Base-by-base conservation (phyloP, 768 basidiomycete species). In the Kwoniella botswanensis region DNA sequence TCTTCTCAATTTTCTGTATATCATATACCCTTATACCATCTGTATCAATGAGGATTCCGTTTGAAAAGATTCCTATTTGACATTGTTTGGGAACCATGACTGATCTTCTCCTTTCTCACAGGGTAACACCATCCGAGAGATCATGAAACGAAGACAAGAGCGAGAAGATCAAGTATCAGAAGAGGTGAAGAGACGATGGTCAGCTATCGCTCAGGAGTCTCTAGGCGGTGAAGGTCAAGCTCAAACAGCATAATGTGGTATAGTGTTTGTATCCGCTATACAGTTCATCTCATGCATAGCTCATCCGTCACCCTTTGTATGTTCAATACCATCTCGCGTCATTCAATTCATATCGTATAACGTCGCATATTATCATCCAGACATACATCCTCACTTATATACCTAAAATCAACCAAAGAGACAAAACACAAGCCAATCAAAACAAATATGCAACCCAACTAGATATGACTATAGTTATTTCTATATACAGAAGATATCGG, bases 111-210 rank as follows among this genome's bases (percentile, higher is more conserved):
- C 4, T 56, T 22, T 11, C 21, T 50, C 46, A 50, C 58, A 82
- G 80, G 80, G 80, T 42, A 87, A 88, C 74, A 88, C 89, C 63
- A 68, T 89, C 64, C 85, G 85, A 66, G 85, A 85, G 57, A 87
- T 89, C 50, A 86, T 88, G 87, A 86, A 74, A 77, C 81, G 43
- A 83, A 82, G 53, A 75, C 87, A 68, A 76, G 84, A 66, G 82
- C 82, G 72, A 84, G 73, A 67, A 43, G 66, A 54, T 11, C 65
- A 64, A 57, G 69, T 68, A n/a, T 57, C 58, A 21, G 68, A 66
- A 29, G 72, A 72, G 60, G 71, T 70, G 4, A 63, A 65, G 62
- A 54, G 63, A 26, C 62, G 68, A 42, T 70, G 60, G 60, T 42
- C 68, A 42, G 10, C 29, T n/a, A 43, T 70, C 44, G 62, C 54